These are phyloP conservation scores for Colletotrichum brevisporum DNA, from an alignment of 2,329 filamentous ascomycete species.

Conservation along the genomic window DNA sequence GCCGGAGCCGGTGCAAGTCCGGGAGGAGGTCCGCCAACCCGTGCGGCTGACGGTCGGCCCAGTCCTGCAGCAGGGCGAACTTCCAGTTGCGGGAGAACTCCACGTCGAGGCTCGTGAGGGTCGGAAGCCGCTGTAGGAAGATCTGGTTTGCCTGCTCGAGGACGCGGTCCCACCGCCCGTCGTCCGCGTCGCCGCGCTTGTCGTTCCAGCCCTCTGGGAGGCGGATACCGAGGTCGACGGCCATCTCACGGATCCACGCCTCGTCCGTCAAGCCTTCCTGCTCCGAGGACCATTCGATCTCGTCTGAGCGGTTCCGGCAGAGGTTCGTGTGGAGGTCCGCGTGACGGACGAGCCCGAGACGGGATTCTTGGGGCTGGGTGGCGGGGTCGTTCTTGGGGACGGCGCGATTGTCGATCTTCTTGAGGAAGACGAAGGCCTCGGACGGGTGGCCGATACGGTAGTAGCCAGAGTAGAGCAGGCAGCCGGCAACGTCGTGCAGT, in stretches of 20 bases:
- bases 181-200: neutral
- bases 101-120: constrained; percentile 1
- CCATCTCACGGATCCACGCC: neutral
- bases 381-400: neutral
- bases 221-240: neutral
- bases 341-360: constrained; percentile 4
- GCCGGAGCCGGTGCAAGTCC: neutral
- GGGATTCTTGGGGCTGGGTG: neutral
- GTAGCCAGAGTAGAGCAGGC: constrained; percentile 23
- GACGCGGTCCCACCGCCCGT: neutral
- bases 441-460: constrained; percentile 10
- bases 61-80: neutral
- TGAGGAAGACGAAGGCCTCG: neutral
- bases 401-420: neutral
- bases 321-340: constrained; percentile 11
- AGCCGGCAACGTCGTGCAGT: constrained; percentile 23
- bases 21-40: neutral
- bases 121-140: neutral
- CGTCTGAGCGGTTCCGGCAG: neutral
- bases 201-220: neutral
- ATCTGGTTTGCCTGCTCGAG: neutral
- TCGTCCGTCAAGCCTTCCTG: neutral
- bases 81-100: constrained; percentile 1
- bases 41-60: neutral
- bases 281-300: neutral